Conservation (phyloP, 2,329 filamentous ascomycete species). For the Xylariaceae sp. region DNA sequence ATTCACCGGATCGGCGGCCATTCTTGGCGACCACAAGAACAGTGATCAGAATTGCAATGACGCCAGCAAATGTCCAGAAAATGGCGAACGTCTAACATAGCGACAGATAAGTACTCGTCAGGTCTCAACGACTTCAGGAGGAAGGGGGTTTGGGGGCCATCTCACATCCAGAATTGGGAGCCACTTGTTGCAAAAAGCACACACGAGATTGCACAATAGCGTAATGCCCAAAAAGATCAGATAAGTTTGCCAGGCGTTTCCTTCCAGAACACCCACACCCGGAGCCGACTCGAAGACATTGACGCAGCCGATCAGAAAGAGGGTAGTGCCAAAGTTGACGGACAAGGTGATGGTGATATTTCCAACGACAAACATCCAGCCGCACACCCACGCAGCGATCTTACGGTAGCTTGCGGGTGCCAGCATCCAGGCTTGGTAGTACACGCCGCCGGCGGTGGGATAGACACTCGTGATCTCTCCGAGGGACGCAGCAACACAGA, state of each 20-base stretch:
- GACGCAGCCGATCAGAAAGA: conserved; percentile 55
- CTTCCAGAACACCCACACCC: conserved; percentile 42
- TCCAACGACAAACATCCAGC: conserved; percentile 73
- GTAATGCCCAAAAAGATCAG: conserved; percentile 69
- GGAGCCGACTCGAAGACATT: conserved; percentile 49
- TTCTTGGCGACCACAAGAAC: conserved; percentile 64
- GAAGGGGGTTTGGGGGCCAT: conserved; percentile 1
- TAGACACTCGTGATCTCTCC: conserved; percentile 74
- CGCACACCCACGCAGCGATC: conserved; percentile 66
- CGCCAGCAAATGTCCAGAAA: conserved; percentile 69
- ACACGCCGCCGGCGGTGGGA: conserved; percentile 73
- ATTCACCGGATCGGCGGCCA: conserved; percentile 59
- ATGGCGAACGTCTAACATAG: conserved; percentile 62
- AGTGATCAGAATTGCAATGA: conserved; percentile 61
- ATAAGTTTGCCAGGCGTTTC: conserved; percentile 61
- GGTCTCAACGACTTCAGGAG: neutral
- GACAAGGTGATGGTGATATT: conserved; percentile 80
- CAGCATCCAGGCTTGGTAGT: conserved; percentile 77
- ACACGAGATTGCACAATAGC: conserved; percentile 60
- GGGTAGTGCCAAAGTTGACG: conserved; percentile 76
- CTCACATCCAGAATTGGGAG: conserved; percentile 67
- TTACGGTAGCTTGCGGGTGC: conserved; percentile 57
- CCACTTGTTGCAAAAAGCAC: conserved; percentile 62
- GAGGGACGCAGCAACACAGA: conserved; percentile 66
- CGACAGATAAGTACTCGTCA: conserved; percentile 1